Evolutionary conservation across 768 basidiomycete genomes (phyloP), one percentile per base, ranked within the genome.

Genomic region (Boletellus emodensis): DNA sequence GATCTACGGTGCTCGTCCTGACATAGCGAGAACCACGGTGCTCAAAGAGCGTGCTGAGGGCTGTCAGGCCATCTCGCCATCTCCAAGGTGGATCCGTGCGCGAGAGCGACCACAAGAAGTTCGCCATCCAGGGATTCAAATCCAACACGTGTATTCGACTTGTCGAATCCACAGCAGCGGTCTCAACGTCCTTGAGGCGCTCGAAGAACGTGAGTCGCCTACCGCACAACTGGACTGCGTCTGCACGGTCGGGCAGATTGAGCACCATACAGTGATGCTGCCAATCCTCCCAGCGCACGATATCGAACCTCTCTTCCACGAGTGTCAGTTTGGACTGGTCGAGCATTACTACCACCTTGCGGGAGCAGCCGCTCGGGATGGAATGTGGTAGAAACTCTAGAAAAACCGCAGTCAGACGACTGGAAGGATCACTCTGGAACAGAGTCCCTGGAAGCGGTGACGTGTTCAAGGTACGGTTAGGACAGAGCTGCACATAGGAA

Each of bases 221-320:
- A 10, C 66, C 68, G 10, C 61, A 66, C 9, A 68, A 38, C 26
- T 64, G 60, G 33, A 70, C 55, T 32, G 58, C 57, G 22, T 70
- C 53, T 4, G 66, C 66, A 39, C 40, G 55, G 51, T 70, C 66
- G 10, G 67, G 67, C 6, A 68, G 54, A 38, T 70, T 70, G 20
- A 68, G 58, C 42, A 68, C 61, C 57, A 67, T 64, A 26, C 67
- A 68, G 14, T 57, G 51, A 41, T 67, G 75, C 45, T 74, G 74
- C 82, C 81, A 84, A 36, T 77, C 72, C 52, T 68, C 71, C 82
- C 82, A 84, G 11, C 77, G 71, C 30, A 83, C 73, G 34, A 61
- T 58, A 43, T 72, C 72, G 51, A 80, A 77, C 38, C 64, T 71
- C 24, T 75, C 71, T 34, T 71, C 69, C 46, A 69, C 70, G 14